Base-by-base conservation (phyloP, 2,329 filamentous ascomycete species). In the Cladosporium sp. region DNA sequence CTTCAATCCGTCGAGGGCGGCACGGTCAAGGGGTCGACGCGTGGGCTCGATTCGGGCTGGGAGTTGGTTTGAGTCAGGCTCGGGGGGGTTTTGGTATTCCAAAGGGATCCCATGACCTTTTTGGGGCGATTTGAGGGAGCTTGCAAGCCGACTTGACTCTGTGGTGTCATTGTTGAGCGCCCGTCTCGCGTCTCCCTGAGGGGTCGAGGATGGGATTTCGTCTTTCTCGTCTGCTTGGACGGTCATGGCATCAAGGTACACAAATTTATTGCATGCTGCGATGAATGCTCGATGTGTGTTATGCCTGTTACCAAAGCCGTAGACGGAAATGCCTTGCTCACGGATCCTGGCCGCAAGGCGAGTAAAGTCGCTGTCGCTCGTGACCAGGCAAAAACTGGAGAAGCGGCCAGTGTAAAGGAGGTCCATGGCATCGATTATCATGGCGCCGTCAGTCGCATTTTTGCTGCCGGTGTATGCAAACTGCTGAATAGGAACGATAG, bases 381-480 rank as follows among this genome's bases (percentile, higher is more conserved):
- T 67, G 13, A 67, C 65, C 19, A 68, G 53, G 46, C 65, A 69
- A 53, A 69, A 69, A 13, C 60, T 61, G 22, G 63, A 60, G 51
- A 66, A 66, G n/a, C 64, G 61, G 13, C 58, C 61, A 7, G 64
- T 67, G 54, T 68, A 67, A 6, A 69, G 54, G 11, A 69, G 54
- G 46, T 68, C 65, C 66, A 68, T 70, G 13, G 66, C 65, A 38
- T 69, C 62, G 22, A 67, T 68, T 41, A 68, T 68, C 66, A 69
- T 69, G 2, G 63, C 63, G 16, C 62, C 62, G 31, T 67, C 61
- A 2, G 64, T 68, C 14, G 64, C 60, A 16, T 66, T 66, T 49
- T 66, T 66, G n/a, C 60, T 59, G 1, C 56, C 63, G 1, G 64
- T 67, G 46, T 66, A 66, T 5, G 63, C 62, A 40, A 64, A 64